Conservation (phyloP, 179 eudicot species). For the Beta corolliflora region DNA sequence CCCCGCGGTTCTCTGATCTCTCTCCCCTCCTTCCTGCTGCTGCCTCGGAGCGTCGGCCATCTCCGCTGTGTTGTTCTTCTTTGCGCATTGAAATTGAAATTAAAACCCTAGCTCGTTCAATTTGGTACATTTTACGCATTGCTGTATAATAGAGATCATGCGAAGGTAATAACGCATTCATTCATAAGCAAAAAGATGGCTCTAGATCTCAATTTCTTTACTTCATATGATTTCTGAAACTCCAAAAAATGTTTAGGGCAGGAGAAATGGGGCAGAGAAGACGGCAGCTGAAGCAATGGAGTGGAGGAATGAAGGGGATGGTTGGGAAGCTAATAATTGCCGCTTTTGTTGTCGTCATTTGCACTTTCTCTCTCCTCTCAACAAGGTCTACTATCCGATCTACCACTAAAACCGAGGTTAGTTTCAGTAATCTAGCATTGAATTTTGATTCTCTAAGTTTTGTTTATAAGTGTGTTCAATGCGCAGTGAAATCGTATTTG, state of each 20-base stretch:
- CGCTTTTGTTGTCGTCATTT: conserved; percentile 50
- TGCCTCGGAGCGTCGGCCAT: too few relatives aligned
- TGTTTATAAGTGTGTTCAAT: too few relatives aligned
- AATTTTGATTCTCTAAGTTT: too few relatives aligned
- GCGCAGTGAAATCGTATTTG: too few relatives aligned
- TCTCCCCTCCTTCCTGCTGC: too few relatives aligned
- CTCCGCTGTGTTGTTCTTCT: too few relatives aligned
- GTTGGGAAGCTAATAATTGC: conserved; percentile 50
- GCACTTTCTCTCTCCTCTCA: conserved; percentile 53
- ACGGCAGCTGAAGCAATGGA: conserved; percentile 53
- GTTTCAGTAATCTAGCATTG: background rate
- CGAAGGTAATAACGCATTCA: conserved; percentile 6
- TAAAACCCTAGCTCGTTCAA: background rate
- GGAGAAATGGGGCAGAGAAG: conserved; percentile 42
- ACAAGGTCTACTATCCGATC: conserved; percentile 39
- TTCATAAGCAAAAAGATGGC: too few relatives aligned
- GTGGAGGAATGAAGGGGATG: conserved; percentile 50
- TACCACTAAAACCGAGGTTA: conserved; percentile 44
- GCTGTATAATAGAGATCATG: background rate
- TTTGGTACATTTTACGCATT: background rate
- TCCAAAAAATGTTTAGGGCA: conserved; percentile 10
- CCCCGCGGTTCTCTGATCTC: too few relatives aligned
- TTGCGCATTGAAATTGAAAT: too few relatives aligned
- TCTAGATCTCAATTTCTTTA: too few relatives aligned
- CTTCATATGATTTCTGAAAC: too few relatives aligned